Conservation (phyloP, 2,329 filamentous ascomycete genomes). For the Sclerotinia subarctica region DNA sequence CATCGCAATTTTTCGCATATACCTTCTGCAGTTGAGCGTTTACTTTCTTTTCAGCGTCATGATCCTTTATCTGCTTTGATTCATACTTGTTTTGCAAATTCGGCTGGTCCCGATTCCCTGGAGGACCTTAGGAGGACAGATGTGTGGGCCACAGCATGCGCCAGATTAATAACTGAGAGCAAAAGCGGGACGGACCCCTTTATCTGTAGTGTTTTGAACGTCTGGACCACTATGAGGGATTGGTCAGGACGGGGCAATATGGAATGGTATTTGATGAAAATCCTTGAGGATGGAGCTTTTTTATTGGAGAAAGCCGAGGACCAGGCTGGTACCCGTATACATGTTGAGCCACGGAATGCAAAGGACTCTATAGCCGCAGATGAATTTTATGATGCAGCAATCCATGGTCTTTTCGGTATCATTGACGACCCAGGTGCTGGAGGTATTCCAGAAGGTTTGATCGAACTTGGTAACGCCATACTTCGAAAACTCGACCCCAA, state of each 20-base stretch:
- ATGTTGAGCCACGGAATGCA: constrained; percentile 68
- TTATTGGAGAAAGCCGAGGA: constrained; percentile 82
- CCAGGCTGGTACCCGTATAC: constrained; percentile 67
- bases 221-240: constrained; percentile 81
- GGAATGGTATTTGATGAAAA: constrained; percentile 93
- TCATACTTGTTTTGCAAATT: constrained; percentile 86
- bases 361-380: constrained; percentile 81
- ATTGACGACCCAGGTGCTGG: constrained; percentile 81
- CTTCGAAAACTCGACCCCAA: constrained; percentile 71
- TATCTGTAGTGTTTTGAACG: constrained; percentile 78
- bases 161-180: constrained; percentile 73
- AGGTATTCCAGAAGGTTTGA: constrained; percentile 79
- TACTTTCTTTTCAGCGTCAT: constrained; percentile 84
- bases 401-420: constrained; percentile 77
- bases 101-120: constrained; percentile 73
- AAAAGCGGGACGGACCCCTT: constrained; percentile 77
- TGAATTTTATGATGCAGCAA: constrained; percentile 82
- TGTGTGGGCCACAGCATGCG: constrained; percentile 85
- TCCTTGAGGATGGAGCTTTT: constrained; percentile 88
- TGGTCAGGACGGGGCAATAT: constrained; percentile 89
- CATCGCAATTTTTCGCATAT: constrained; percentile 46
- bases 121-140: constrained; percentile 78
- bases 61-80: constrained; percentile 82
- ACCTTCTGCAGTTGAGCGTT: constrained; percentile 71
- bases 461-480: constrained; percentile 83